Conservation (phyloP, 306 rosid genomes). For the Pterocarpus santalinus region DNA sequence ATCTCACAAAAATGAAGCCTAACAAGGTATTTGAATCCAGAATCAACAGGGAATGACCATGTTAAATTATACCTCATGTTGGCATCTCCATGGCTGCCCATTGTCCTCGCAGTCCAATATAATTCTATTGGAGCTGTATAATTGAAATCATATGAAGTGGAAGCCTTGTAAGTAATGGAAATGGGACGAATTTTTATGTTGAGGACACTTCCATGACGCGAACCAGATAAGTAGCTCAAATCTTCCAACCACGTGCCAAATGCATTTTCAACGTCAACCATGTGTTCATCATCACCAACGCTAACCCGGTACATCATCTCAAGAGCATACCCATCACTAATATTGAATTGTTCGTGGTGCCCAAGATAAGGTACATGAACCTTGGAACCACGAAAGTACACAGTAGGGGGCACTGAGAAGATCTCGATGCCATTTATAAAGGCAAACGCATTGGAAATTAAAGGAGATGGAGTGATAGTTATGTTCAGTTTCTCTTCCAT, state of each 20-base stretch:
- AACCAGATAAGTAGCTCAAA: constrained; percentile 31
- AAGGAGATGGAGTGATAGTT: constrained; percentile 53
- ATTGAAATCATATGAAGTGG: constrained; percentile 4
- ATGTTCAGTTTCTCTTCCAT: constrained; percentile 51
- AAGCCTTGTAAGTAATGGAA: neutral
- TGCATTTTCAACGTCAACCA: neutral
- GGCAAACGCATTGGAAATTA: constrained; percentile 53
- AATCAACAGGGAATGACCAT: constrained; percentile 56
- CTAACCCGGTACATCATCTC: constrained; percentile 46
- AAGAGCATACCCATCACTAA: constrained; percentile 45
- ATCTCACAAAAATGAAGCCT: constrained; percentile 62
- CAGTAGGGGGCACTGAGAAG: constrained; percentile 63
- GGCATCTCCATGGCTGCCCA: constrained; percentile 43
- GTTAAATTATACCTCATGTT: constrained; percentile 51
- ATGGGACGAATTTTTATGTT: rapidly evolving
- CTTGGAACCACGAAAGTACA: constrained; percentile 50
- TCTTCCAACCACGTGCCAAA: constrained; percentile 50
- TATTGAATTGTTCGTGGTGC: constrained; percentile 9
- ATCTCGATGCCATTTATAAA: constrained; percentile 77
- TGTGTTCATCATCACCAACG: neutral
- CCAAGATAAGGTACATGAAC: constrained; percentile 48
- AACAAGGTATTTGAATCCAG: constrained; percentile 53
- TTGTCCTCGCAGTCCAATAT: constrained; percentile 48
- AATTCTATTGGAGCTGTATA: constrained; percentile 48
- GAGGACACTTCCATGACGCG: constrained; percentile 40